Conservation (phyloP, 768 basidiomycete species). For the Rhizopogon vesiculosus region DNA sequence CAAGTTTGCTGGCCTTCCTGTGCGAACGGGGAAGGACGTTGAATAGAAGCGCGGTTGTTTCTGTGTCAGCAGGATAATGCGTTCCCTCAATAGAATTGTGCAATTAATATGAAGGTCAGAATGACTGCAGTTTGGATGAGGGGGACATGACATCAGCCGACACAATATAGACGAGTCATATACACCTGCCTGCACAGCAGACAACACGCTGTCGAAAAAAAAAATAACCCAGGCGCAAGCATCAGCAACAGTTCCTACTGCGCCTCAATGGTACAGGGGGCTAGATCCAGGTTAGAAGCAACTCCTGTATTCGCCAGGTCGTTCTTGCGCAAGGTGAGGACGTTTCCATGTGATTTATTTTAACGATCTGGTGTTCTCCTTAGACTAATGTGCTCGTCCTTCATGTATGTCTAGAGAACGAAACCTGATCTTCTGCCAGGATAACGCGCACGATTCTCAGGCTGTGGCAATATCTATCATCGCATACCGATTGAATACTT, state of each 20-base stretch:
- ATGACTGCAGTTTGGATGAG: too few relatives aligned
- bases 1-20: slow-evolving; percentile 80
- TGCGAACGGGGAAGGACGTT: slow-evolving; percentile 37
- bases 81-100: too few relatives aligned
- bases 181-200: too few relatives aligned
- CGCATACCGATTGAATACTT: slow-evolving; percentile 86
- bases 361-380: neutral
- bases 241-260: too few relatives aligned
- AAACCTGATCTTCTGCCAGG: neutral
- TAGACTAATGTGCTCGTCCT: slow-evolving; percentile 84
- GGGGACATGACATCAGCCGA: too few relatives aligned
- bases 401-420: slow-evolving; percentile 65
- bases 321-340: slow-evolving; percentile 61
- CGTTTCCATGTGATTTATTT: neutral
- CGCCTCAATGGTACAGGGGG: slow-evolving; percentile 40
- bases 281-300: slow-evolving; percentile 86
- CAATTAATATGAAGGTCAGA: too few relatives aligned
- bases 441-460: slow-evolving; percentile 2
- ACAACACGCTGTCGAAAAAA: too few relatives aligned
- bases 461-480: slow-evolving; percentile 82
- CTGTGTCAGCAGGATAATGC: too few relatives aligned
- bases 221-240: too few relatives aligned
- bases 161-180: too few relatives aligned
- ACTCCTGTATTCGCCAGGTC: slow-evolving; percentile 84
- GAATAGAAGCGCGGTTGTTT: neutral